Base-by-base conservation (phyloP, 1,139 yeast genomes). In the Geotrichum macrosporum region DNA sequence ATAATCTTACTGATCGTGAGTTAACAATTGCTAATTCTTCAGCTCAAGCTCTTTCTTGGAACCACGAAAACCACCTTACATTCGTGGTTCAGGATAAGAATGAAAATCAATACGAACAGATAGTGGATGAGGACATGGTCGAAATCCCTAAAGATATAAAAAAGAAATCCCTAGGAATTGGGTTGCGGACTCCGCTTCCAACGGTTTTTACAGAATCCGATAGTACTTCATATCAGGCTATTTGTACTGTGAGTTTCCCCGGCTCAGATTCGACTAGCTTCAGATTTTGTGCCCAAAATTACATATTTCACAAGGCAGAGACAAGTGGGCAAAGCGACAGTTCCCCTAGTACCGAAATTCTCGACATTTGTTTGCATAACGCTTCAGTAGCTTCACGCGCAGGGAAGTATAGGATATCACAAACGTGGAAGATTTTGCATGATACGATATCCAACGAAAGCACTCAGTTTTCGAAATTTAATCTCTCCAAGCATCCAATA, bases 351-450 rank as follows among this genome's bases (percentile, higher is more conserved):
- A 71, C 1, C 56, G 66, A 2, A 59, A 75, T 2, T 31, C 37
- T 69, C 4, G 79, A 78, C 32, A 78, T 76, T 1, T 82, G 88
- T 57, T 68, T 72, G 35, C 66, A 75, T 51, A 84, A 84, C 59
- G 77, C 86, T 1, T 67, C 70, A 29, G 70, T 77, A 2, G 86
- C 89, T 1, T 75, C 74, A 0, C 67, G 72, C 39, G 81, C 74
- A 1, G 73, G 73, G 12, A 65, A 73, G 47, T 71, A 69, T 50
- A 66, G 86, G 48, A 83, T 81, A 44, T 72, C 83, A 44, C 88
- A 82, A 59, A 73, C 80, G 0, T 84, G 94, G 94, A 67, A 74
- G 49, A 72, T 81, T n/a, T 65, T 84, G 3, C 77, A 77, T 2
- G 76, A 75, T 15, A 72, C 81, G 12, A 63, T 83, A 2, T 68